Evolutionary conservation across 2,329 filamentous ascomycete species (phyloP), one percentile per base, ranked within the genome.

Genomic region (Neofusicoccum ribis): DNA sequence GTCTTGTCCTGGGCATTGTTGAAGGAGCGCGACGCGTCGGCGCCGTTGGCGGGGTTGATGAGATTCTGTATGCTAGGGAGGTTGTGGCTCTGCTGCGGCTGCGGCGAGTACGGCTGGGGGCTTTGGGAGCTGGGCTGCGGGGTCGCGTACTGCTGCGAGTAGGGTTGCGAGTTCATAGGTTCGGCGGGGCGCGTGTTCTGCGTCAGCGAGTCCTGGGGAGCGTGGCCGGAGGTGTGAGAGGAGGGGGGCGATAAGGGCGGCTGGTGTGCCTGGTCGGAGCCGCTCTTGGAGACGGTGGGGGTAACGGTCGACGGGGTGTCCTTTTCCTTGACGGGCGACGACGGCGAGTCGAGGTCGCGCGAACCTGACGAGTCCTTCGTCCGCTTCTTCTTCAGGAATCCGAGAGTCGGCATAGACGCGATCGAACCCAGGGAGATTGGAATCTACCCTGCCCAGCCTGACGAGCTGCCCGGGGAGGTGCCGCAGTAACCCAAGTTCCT

Each of bases 331-430:
- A 84, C 84, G 74, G 88, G 84, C 74, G 88, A 87, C 72, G 85
- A 85, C 77, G 91, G 88, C 77, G 87, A 84, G 77, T 89, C 87
- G 76, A 85, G 79, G 78, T 88, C 85, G 76, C 82, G 84, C 72
- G 79, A 78, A 77, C 78, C 79, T 72, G 81, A 79, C 73, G 88
- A 91, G 84, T 97, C 93, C 88, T 93, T 96, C 82, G 93, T 96
- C 87, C 93, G 90, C 87, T 96, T 97, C 88, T 97, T 98, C 87
- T 97, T 97, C 78, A 98, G 88, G 78, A 97, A 93, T 80, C 92
- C 92, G 84, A 97, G 87, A 80, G 88, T 91, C 89, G 93, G 95
- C 95, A 99, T 98, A 80, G 74, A 72, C 69, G 74, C 74, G 65
- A 68, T 65, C 58, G 47, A 65, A 37, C 49, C 39, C 65, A 66